Base-by-base conservation (phyloP, 2,329 filamentous ascomycete genomes). In the Fusarium torreyae region DNA sequence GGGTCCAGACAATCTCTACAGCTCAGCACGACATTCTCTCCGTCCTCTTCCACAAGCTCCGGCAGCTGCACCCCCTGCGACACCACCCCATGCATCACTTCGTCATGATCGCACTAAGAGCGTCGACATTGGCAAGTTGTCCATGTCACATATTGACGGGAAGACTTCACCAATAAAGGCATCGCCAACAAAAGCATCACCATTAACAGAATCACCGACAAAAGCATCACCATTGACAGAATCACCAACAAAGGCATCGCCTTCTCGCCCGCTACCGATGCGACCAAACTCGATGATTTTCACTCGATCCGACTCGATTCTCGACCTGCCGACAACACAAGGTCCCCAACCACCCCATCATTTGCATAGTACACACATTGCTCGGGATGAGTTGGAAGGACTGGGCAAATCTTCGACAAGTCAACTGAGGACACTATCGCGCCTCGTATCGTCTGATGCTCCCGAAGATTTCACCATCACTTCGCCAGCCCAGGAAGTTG, bases 351-450 rank as follows among this genome's bases (percentile, higher is more conserved):
- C 61, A 42, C 63, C 73, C 15, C 70, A 69, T 28, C 68, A 66
- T 57, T 40, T 66, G 24, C 76, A 80, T 62, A 81, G 74, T 76
- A 81, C 77, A 61, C 80, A 74, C 71, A 82, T 94, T 17, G 86
- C 85, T 9, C 85, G 88, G 1, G 91, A 93, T 4, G 94, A 98
- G 68, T 85, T 98, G 13, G 88, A 94, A 77, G 91, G 89, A 34
- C 85, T 99, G 18, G 92, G 95, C 60, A 93, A 93, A 73, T 98
- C 96, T 1, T 92, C 95, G 0, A 98, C 96, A 3, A 91, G 92
- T 60, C 93, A 99, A 78, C 86, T 99, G 22, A 91, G 94, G 43
- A 94, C 94, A 1, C 84, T 98, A 38, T 97, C 95, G 8, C 92
- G 90, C 73, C 88, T 97, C 69, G 93, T 94, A 2, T 88, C 95